Base-by-base conservation (phyloP, 208 protist species). In the Trypanosomatidae sp. region DNA sequence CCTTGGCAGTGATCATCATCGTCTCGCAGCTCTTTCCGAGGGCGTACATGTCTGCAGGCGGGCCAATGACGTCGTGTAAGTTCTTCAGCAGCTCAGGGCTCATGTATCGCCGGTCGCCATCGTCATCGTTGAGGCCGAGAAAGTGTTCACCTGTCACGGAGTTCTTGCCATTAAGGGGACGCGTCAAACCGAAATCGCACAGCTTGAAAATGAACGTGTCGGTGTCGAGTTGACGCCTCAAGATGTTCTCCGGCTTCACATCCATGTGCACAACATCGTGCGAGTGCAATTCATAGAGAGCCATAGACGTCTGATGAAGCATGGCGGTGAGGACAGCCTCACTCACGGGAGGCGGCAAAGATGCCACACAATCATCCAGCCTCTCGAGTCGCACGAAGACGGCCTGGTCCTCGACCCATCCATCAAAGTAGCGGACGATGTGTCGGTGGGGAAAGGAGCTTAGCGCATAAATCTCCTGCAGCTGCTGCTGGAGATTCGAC, bases 1-100 rank as follows among this genome's bases (percentile, higher is more conserved):
- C 79, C 19, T 28, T 25, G 6, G 50, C 28, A 0, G 46, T 7
- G 50, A 74, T 77, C 84, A 92, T 92, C 52, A 97, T 79, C 55
- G 92, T 84, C 36, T 91, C 88, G 41, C 93, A 89, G 44, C 77
- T 95, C n/a, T 88, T 88, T 5, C 94, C 94, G n/a, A 98, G 81
- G 0, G 92, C 82, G 79, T 94, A 98, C 25, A 98, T 83, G 68
- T 98, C 94, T 19, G 89, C 87, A 71, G 93, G 84, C 13, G 76
- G 76, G 9, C 82, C 75, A 4, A 80, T 69, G 2, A 80, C 69
- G 47, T 80, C 75, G 53, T 71, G 75, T 33, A 71, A 25, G 30
- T 67, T 74, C 17, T 71, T 64, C 44, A 97, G 76, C 36, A 90
- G 76, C 72, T 94, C 87, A 1, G 85, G 86, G 70, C 81, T 85